A percentile compares a stretch with the other conserved stretches of the same genome.
Conservation (phyloP, 2,329 filamentous ascomycete genomes). For the Ceratocystis diversiconidia region DNA sequence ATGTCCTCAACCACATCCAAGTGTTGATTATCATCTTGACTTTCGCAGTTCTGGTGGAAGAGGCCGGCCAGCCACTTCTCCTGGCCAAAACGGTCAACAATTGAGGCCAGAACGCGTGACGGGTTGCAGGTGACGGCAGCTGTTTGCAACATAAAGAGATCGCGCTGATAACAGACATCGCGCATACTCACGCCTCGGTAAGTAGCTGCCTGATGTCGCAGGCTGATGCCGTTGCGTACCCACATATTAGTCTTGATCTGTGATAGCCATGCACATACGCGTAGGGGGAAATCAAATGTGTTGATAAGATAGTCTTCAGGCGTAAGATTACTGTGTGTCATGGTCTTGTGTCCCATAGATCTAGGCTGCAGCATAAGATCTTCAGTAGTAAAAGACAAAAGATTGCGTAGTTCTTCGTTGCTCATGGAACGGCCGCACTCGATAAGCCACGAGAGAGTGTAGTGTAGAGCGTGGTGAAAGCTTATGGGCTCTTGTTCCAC, state of each 20-base stretch:
- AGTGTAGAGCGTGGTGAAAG: conserved; percentile 94
- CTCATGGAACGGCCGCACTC: conserved; percentile 72
- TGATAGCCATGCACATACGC: conserved; percentile 89
- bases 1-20: conserved; percentile 93
- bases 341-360: conserved; percentile 44
- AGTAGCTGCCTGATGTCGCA: conserved; percentile 86
- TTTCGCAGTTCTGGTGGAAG: conserved; percentile 56
- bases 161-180: conserved; percentile 85
- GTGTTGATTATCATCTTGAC: conserved; percentile 75
- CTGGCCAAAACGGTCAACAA: conserved; percentile 85
- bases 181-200: conserved; percentile 81
- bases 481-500: conserved; percentile 86
- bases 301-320: conserved; percentile 72
- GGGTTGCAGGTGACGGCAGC: conserved; percentile 77
- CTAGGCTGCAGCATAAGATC: conserved; percentile 53
- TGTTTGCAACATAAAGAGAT: conserved; percentile 86
- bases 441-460: conserved; percentile 88
- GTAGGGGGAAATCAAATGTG: conserved; percentile 81
- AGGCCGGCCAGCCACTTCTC: conserved; percentile 73
- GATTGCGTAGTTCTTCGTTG: conserved; percentile 47
- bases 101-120: conserved; percentile 68
- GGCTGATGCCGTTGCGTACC: conserved; percentile 92
- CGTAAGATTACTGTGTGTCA: conserved; percentile 40
- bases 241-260: conserved; percentile 99
- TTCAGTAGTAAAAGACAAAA: conserved; percentile 58